These are phyloP conservation scores for Pythium rishiriense DNA, from an alignment of 352 stramenopile genomes.

Conservation along the genomic window DNA sequence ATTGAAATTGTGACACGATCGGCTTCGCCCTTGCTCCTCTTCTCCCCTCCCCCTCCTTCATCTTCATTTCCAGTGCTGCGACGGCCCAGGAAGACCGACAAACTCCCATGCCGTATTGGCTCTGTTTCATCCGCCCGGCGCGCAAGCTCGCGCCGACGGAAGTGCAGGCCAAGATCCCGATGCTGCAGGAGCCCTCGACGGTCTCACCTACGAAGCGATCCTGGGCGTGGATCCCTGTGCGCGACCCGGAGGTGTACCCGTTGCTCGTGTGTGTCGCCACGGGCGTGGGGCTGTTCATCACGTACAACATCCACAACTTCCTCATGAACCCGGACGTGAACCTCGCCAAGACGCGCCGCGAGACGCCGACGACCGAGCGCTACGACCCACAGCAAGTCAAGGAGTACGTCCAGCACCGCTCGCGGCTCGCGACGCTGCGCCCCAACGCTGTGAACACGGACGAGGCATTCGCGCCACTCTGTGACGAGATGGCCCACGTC, in stretches of 20 bases:
- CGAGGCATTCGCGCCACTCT: slow-evolving; percentile 14
- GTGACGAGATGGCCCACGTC: slow-evolving; percentile 3
- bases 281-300: slow-evolving; percentile 29
- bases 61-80: neutral
- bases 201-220: slow-evolving; percentile 21
- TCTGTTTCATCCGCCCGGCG: slow-evolving; percentile 28
- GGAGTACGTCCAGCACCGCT: slow-evolving; percentile 30
- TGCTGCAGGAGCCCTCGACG: slow-evolving; percentile 28
- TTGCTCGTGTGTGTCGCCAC: slow-evolving; percentile 32
- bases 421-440: slow-evolving; percentile 26
- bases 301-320: slow-evolving; percentile 38
- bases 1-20: neutral
- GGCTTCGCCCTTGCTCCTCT: neutral
- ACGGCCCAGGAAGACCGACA: neutral
- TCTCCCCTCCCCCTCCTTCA: neutral
- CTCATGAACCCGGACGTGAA: slow-evolving; percentile 35
- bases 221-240: slow-evolving; percentile 32
- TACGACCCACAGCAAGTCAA: slow-evolving; percentile 31
- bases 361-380: slow-evolving; percentile 34
- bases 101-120: slow-evolving; percentile 24
- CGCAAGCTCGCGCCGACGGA: slow-evolving; percentile 33
- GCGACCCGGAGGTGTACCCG: slow-evolving; percentile 43
- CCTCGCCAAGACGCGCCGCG: slow-evolving; percentile 32
- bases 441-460: slow-evolving; percentile 32
- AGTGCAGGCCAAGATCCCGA: slow-evolving; percentile 43